Evolutionary conservation across 1,139 yeast genomes (phyloP), one percentile per base, ranked within the genome.

Genomic region (Geotrichum candidum): DNA sequence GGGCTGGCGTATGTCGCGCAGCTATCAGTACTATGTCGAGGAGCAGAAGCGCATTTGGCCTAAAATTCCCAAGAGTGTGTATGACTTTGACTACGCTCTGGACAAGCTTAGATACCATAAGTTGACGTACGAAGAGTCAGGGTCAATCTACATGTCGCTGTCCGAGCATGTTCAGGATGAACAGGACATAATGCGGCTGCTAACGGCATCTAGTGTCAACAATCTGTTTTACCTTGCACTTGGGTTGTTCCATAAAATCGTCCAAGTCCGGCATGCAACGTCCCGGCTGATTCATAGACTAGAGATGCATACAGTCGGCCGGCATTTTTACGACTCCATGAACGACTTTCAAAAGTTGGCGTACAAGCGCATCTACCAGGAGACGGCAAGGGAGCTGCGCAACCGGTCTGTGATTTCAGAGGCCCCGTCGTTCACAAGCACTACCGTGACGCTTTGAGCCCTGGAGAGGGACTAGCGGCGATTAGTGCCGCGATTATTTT

Each of bases 231-330:
- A 70, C 56, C 60, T 76, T 31, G 72, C 74, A 5, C 64, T 70
- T 53, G 78, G 78, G 1, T 65, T 76, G 45, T 74, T 74, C 62
- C 78, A 76, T 64, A 73, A 72, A 15, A 68, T 65, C 54, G 59
- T 67, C 2, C 65, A 65, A 23, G 72, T 74, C 7, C 68, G 78
- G 27, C 55, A 65, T 3, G 68, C 68, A 58, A 70, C 72, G 1
- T 69, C 67, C 23, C 65, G 68, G n/a, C 64, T 75, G 31, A 65
- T 75, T 50, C 67, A 67, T 53, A 68, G 74, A 6, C 69, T 75
- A 53, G 72, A 72, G 60, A 61, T 64, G 51, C 76, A 74, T 57
- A 62, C 69, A 3, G 76, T 76, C 1, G 76, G 76, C 31, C 67
- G 67, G 62, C 67, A 66, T 53, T 71, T 70, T 59, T 68, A 67